Conservation (phyloP, 1,284 basidiomycete species). For the Malassezia slooffiae region DNA sequence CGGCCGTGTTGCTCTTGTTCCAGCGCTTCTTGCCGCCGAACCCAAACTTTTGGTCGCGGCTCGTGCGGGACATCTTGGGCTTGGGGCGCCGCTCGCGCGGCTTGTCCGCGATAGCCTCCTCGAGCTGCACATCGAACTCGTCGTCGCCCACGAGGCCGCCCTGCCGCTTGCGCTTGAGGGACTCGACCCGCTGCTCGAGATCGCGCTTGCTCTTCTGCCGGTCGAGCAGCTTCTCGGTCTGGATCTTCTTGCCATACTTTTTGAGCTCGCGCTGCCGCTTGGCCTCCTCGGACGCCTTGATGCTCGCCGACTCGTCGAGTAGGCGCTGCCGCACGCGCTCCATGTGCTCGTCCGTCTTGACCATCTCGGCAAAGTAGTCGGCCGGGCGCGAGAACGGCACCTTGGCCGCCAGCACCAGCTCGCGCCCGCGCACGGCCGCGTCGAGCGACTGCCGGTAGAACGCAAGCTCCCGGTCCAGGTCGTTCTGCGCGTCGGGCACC, state of each 20-base stretch:
- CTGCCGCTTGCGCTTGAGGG: constrained; percentile 55
- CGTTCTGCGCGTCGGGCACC: constrained; percentile 61
- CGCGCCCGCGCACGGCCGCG: constrained; percentile 62
- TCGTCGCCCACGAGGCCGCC: constrained; percentile 56
- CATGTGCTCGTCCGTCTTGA: constrained; percentile 96
- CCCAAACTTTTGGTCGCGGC: constrained; percentile 38
- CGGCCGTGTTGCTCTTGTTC: constrained; percentile 38
- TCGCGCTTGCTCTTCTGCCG: constrained; percentile 66
- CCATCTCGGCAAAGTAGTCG: constrained; percentile 98
- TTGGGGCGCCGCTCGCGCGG: constrained; percentile 11
- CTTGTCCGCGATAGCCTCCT: constrained; percentile 48
- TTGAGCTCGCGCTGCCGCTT: constrained; percentile 85
- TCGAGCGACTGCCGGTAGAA: constrained; percentile 97
- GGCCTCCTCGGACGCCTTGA: constrained; percentile 85
- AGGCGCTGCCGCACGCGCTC: constrained; percentile 83
- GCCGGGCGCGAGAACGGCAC: constrained; percentile 81
- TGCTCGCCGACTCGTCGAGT: constrained; percentile 74
- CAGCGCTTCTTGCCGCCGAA: constrained; percentile 41
- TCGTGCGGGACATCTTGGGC: constrained; percentile 31
- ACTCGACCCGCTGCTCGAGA: constrained; percentile 54
- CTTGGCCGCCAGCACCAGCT: constrained; percentile 61
- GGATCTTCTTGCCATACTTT: constrained; percentile 96
- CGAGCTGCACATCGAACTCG: constrained; percentile 64
- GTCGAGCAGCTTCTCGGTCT: constrained; percentile 71
- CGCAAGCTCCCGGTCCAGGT: constrained; percentile 82